A percentile compares a stretch with the other conserved stretches of the same genome.
These are phyloP conservation scores for Rhizopogon sp. DNA, from an alignment of 768 basidiomycete genomes.

Conservation along the genomic window DNA sequence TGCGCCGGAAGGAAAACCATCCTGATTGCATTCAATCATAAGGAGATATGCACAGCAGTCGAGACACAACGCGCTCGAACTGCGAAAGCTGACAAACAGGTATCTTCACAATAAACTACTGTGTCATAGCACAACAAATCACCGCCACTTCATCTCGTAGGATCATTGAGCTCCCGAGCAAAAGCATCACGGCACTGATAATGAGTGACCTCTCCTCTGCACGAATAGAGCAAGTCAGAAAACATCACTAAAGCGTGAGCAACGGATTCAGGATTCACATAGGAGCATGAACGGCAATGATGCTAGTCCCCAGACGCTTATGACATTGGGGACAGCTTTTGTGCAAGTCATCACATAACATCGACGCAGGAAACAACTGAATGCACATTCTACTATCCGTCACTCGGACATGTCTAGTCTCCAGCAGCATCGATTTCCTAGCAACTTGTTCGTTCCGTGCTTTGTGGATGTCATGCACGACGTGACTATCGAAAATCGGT, in stretches of 20 bases:
- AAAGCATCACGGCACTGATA: conserved; percentile 92
- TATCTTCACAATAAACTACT: background rate
- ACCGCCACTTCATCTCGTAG: conserved; percentile 2
- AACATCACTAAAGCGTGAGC: background rate
- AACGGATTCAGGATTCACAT: conserved; percentile 51
- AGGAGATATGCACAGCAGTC: background rate
- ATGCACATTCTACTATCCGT: conserved; percentile 90
- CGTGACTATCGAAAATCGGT: conserved; percentile 62
- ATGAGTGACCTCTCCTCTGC: conserved; percentile 93
- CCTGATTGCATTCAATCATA: too few species aligned
- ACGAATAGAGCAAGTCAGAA: background rate
- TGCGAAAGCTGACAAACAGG: background rate
- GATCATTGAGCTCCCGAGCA: conserved; percentile 47
- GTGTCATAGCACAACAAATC: background rate
- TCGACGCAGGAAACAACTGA: conserved; percentile 4
- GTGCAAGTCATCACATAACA: conserved; percentile 2
- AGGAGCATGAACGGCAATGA: conserved; percentile 91
- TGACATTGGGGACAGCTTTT: conserved; percentile 96
- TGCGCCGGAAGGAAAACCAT: too few species aligned
- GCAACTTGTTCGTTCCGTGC: conserved; percentile 78
- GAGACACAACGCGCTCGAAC: background rate
- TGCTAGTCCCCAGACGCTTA: conserved; percentile 88
- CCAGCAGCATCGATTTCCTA: conserved; percentile 65
- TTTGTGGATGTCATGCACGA: conserved; percentile 66
- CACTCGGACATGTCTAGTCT: conserved; percentile 81